These are phyloP conservation scores for Peltaster fructicola DNA, from an alignment of 2,329 filamentous ascomycete genomes.

Conservation along the genomic window DNA sequence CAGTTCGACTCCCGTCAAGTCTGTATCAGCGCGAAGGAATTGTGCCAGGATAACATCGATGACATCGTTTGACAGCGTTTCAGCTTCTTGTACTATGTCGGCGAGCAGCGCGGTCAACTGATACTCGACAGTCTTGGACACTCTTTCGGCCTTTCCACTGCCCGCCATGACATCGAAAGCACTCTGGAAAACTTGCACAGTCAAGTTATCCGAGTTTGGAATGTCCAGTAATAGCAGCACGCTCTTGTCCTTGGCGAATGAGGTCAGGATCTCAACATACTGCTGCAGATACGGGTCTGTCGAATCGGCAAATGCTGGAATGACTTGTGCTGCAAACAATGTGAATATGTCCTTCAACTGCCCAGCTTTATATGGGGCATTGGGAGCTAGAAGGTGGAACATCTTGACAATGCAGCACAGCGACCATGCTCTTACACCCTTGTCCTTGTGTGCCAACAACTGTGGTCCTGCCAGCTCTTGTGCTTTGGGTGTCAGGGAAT, in stretches of 20 bases:
- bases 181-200: slow-evolving; percentile 64
- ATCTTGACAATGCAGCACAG: slow-evolving; percentile 86
- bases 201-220: slow-evolving; percentile 60
- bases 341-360: slow-evolving; percentile 96
- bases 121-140: slow-evolving; percentile 85
- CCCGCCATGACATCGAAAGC: slow-evolving; percentile 86
- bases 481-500: slow-evolving; percentile 69
- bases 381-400: slow-evolving; percentile 76
- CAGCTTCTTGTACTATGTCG: slow-evolving; percentile 72
- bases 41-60: slow-evolving; percentile 90
- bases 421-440: slow-evolving; percentile 76
- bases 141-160: slow-evolving; percentile 59
- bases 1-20: slow-evolving; percentile 15
- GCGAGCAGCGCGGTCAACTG: slow-evolving; percentile 76
- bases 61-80: slow-evolving; percentile 59
- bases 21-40: slow-evolving; percentile 74
- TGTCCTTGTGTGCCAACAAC: slow-evolving; percentile 78
- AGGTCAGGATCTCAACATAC: slow-evolving; percentile 78
- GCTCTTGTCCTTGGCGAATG: slow-evolving; percentile 83
- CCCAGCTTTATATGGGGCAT: slow-evolving; percentile 79
- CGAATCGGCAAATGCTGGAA: slow-evolving; percentile 72
- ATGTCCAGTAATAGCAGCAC: slow-evolving; percentile 83
- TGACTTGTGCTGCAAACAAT: slow-evolving; percentile 64
- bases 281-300: slow-evolving; percentile 82
- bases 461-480: slow-evolving; percentile 70